Conservation (phyloP, 805 yeast genomes). For the Sugiyamaella mastotermitis region DNA sequence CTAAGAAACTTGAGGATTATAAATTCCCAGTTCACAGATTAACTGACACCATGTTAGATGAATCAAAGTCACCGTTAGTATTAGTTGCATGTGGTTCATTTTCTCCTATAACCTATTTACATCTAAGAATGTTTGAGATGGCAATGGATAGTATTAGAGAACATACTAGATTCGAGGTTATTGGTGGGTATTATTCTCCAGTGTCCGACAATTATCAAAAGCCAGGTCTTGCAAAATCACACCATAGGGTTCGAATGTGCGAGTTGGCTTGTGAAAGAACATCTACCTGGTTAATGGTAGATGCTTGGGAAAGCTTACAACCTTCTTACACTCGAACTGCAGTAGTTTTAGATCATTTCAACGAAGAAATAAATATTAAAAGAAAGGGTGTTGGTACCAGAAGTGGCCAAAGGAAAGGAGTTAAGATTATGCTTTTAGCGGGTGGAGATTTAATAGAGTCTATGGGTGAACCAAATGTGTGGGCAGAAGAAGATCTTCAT, state of each 20-base stretch:
- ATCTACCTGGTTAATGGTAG: slow-evolving; percentile 96
- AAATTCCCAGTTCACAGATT: slow-evolving; percentile 84
- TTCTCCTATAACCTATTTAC: slow-evolving; percentile 91
- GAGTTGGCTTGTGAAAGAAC: slow-evolving; percentile 97
- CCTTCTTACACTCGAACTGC: slow-evolving; percentile 90
- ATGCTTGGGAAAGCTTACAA: slow-evolving; percentile 97
- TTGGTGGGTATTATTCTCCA: slow-evolving; percentile 95
- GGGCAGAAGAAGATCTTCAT: slow-evolving; percentile 94
- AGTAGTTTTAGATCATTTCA: slow-evolving; percentile 90
- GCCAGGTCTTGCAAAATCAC: slow-evolving; percentile 84
- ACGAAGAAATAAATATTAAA: slow-evolving; percentile 86
- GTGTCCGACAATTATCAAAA: slow-evolving; percentile 86
- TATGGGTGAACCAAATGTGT: slow-evolving; percentile 99
- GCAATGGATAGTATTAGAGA: slow-evolving; percentile 90
- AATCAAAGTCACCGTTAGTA: slow-evolving; percentile 80
- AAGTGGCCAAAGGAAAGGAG: slow-evolving; percentile 55
- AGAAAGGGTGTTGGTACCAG: slow-evolving; percentile 70
- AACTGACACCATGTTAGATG: slow-evolving; percentile 61
- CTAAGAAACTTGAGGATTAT: slow-evolving; percentile 61
- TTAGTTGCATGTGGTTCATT: slow-evolving; percentile 97
- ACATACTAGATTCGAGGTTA: slow-evolving; percentile 87
- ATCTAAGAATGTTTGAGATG: slow-evolving; percentile 97
- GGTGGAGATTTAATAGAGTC: slow-evolving; percentile 97
- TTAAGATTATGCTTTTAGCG: slow-evolving; percentile 90
- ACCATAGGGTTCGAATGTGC: slow-evolving; percentile 94